Evolutionary conservation across 148 eudicot genomes (phyloP).

Genomic region (Camellia japonica): DNA sequence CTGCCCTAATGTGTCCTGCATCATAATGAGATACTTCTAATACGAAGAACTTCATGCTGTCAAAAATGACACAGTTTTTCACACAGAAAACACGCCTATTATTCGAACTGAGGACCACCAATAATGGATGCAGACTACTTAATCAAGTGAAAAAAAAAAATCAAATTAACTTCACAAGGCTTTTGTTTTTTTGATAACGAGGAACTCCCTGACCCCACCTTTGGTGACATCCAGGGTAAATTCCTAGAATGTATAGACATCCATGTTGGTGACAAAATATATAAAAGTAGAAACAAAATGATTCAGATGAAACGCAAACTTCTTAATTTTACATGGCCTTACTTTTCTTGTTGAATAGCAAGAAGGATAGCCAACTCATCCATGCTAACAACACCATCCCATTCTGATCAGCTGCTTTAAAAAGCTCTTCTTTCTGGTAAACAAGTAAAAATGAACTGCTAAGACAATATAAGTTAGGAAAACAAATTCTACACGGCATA

Average conservation of each 20-base stretch:
- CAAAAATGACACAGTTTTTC: not conserved
- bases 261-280: not conserved
- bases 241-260: not conserved
- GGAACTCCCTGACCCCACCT: too few relatives aligned
- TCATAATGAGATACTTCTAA: not conserved
- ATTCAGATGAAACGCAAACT: not conserved
- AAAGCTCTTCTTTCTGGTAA: conserved; percentile 86
- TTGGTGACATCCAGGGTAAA: too few relatives aligned
- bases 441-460: conserved; percentile 17
- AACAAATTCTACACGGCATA: not conserved
- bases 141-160: conserved; percentile 1
- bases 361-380: conserved; percentile 92
- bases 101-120: not conserved
- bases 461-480: not conserved
- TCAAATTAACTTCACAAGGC: conserved; percentile 6
- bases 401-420: conserved; percentile 75
- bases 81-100: not conserved
- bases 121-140: not conserved
- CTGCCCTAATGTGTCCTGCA: too few relatives aligned
- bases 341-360: conserved; percentile 78
- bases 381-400: conserved; percentile 82
- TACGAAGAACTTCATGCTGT: not conserved
- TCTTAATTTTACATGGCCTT: conserved; percentile 25
- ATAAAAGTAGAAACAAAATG: not conserved
- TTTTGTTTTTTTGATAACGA: not conserved